Conservation (phyloP, 2,329 filamentous ascomycete species). For the Pseudogymnoascus sp. region DNA sequence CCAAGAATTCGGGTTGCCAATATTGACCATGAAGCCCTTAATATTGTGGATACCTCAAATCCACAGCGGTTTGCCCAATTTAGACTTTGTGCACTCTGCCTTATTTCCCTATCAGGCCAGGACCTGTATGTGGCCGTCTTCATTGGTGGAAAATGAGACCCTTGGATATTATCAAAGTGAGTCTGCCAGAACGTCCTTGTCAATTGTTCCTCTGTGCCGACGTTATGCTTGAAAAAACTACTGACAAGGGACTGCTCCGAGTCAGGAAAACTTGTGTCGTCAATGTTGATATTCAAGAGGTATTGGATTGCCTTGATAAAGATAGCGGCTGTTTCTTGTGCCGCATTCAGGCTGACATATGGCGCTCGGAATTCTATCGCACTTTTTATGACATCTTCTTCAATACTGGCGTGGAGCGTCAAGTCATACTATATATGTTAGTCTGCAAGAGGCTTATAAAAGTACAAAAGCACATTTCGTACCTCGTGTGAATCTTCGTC, state of each 20-base stretch:
- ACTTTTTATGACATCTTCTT: not conserved
- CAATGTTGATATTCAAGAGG: not conserved
- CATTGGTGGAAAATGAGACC: not conserved
- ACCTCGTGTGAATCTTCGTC: constrained; percentile 12
- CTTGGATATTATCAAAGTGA: not conserved
- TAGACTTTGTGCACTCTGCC: not conserved
- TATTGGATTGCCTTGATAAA: not conserved
- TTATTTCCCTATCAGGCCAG: not conserved
- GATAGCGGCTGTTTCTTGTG: not conserved
- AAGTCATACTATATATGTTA: constrained; percentile 13
- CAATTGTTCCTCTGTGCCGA: not conserved
- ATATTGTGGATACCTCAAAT: not conserved
- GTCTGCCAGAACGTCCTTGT: not conserved
- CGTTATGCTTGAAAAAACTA: not conserved
- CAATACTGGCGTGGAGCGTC: constrained; percentile 4
- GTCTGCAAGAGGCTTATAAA: not conserved
- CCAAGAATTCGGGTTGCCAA: constrained; percentile 1
- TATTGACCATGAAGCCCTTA: not conserved
- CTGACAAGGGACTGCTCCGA: not conserved
- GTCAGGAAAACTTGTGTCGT: not conserved
- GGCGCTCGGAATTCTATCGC: not conserved
- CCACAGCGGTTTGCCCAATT: not conserved
- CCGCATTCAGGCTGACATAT: not conserved
- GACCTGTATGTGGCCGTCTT: not conserved
- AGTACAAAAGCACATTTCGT: not conserved